These are phyloP conservation scores for Penicillium brasilianum DNA, from an alignment of 2,329 filamentous ascomycete genomes.

Conservation along the genomic window DNA sequence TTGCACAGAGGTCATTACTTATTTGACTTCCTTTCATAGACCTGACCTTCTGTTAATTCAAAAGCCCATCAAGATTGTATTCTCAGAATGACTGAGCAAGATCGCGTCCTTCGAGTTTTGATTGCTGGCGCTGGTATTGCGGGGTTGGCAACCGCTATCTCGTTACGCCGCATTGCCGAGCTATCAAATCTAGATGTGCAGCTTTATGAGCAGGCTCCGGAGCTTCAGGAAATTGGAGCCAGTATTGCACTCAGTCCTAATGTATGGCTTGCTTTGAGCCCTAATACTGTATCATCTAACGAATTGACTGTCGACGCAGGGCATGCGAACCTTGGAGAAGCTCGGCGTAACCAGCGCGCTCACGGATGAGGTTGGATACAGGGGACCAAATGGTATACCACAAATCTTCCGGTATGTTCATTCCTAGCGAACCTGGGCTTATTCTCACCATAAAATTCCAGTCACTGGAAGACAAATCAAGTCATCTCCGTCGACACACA, in stretches of 20 bases:
- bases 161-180: constrained; percentile 36
- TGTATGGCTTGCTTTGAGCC: constrained; percentile 29
- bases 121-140: constrained; percentile 59
- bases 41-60: not conserved
- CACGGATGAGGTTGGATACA: constrained; percentile 47
- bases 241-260: constrained; percentile 51
- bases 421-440: not conserved
- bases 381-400: constrained; percentile 48
- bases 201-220: constrained; percentile 56
- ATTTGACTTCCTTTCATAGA: too few relatives aligned
- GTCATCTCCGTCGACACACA: constrained; percentile 50
- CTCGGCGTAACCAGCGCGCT: constrained; percentile 57
- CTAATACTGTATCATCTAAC: not conserved
- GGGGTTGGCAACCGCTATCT: constrained; percentile 56
- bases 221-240: constrained; percentile 31
- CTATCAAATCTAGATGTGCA: constrained; percentile 49
- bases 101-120: constrained; percentile 41
- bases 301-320: constrained; percentile 20
- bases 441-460: constrained; percentile 19
- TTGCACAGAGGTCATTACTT: not conserved
- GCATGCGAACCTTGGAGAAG: constrained; percentile 57
- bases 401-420: constrained; percentile 52
- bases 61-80: too few relatives aligned
- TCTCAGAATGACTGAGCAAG: constrained; percentile 6
- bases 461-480: constrained; percentile 53